phyloP scores from a whole-genome alignment of 176 grass and related monocot genomes.

The Secale cereale region DNA sequence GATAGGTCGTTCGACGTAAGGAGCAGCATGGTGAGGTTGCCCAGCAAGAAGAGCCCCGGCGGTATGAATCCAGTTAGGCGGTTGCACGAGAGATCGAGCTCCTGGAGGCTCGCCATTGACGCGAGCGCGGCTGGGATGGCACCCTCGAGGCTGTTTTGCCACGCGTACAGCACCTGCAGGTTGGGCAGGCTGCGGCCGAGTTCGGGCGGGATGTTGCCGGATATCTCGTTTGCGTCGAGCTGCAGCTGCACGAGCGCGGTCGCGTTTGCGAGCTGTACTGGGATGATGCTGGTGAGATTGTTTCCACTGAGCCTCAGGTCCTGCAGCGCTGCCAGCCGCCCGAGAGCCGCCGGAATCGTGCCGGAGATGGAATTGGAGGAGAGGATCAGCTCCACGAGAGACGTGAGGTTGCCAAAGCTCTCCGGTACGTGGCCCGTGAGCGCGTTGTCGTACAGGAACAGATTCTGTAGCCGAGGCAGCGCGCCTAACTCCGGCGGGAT shows the following conservation, averaged over 20 bases:
- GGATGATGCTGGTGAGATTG: constrained; percentile 84
- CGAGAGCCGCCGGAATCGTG: constrained; percentile 52
- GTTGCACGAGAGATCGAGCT: constrained; percentile 85
- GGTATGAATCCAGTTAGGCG: constrained; percentile 70
- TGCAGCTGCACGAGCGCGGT: constrained; percentile 73
- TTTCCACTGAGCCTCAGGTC: constrained; percentile 97
- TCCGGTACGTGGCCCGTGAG: constrained; percentile 73
- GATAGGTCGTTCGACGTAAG: constrained; percentile 85
- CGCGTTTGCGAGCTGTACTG: constrained; percentile 52
- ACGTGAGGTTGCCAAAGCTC: constrained; percentile 60
- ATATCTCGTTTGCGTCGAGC: constrained; percentile 87
- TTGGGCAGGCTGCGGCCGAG: constrained; percentile 42
- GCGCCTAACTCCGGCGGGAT: background rate
- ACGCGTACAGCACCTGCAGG: constrained; percentile 72
- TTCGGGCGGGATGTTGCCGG: constrained; percentile 66
- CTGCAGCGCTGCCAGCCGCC: constrained; percentile 48
- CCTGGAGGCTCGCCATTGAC: too few relatives aligned
- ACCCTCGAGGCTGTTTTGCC: constrained; percentile 88
- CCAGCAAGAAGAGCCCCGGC: constrained; percentile 63
- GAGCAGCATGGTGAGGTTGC: constrained; percentile 83
- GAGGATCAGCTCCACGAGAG: constrained; percentile 62
- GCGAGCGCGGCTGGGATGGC: constrained; percentile 55
- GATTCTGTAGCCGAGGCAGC: constrained; percentile 60
- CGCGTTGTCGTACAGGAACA: constrained; percentile 80
- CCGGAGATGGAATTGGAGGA: constrained; percentile 94